A percentile compares a stretch with the other conserved stretches of the same genome.
These are phyloP conservation scores for Plasmodium vivax DNA, from an alignment of 169 alveolate genomes.

Conservation along the genomic window DNA sequence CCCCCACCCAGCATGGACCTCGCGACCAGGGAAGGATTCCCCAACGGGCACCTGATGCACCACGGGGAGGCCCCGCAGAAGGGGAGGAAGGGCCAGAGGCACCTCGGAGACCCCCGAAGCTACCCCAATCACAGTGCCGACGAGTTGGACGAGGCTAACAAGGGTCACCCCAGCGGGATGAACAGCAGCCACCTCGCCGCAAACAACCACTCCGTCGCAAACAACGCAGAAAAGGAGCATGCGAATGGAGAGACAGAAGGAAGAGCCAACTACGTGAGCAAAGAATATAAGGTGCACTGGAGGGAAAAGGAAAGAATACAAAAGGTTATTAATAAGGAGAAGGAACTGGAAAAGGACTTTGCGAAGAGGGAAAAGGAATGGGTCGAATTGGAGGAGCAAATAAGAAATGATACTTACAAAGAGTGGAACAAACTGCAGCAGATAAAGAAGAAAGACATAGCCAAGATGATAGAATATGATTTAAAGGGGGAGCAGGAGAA, in stretches of 20 bases:
- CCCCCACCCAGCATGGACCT: not conserved
- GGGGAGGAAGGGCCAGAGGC: not conserved
- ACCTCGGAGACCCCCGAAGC: not conserved
- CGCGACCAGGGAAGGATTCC: not conserved
- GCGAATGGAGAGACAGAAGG: slow-evolving; percentile 6
- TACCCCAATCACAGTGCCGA: not conserved
- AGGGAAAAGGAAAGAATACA: slow-evolving; percentile 78
- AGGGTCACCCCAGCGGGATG: not conserved
- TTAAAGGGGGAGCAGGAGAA: slow-evolving; percentile 64
- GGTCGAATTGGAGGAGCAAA: slow-evolving; percentile 80
- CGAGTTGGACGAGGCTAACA: not conserved
- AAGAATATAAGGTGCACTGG: slow-evolving; percentile 78
- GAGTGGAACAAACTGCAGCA: slow-evolving; percentile 58
- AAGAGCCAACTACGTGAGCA: not conserved
- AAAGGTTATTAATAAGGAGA: slow-evolving; percentile 70
- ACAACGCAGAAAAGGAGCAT: not conserved
- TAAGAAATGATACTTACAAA: slow-evolving; percentile 68
- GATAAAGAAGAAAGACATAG: slow-evolving; percentile 58
- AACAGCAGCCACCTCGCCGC: not conserved
- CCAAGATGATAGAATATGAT: slow-evolving; percentile 51
- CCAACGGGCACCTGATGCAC: not conserved
- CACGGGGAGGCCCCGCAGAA: not conserved
- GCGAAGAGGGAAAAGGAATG: slow-evolving; percentile 78
- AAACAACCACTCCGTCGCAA: too few species aligned
- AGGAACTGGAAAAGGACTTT: slow-evolving; percentile 75